A percentile compares a stretch with the other conserved stretches of the same genome.
Evolutionary conservation across 2,329 filamentous ascomycete genomes (phyloP).

Genomic region (Cercospora berteroae): DNA sequence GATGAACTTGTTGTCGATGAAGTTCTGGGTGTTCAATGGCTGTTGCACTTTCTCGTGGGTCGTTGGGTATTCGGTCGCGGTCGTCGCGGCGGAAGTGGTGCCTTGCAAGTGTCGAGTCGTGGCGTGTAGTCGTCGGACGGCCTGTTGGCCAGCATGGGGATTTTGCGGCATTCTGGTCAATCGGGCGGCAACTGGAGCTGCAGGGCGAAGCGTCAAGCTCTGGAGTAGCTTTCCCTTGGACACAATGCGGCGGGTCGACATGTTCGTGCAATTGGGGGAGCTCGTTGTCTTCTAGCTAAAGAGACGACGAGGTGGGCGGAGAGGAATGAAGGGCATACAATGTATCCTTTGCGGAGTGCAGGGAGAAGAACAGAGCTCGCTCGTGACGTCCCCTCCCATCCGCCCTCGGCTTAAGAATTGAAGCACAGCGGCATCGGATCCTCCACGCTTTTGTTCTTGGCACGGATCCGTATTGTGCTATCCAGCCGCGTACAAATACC

Average conservation of each 20-base stretch:
- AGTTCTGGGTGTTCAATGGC: constrained; percentile 73
- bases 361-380: not conserved
- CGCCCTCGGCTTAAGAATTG: constrained; percentile 11
- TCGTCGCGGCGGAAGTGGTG: constrained; percentile 50
- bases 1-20: constrained; percentile 76
- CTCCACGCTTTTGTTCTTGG: not conserved
- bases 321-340: not conserved
- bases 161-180: constrained; percentile 36
- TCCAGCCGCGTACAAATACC: not conserved
- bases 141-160: constrained; percentile 40
- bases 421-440: constrained; percentile 1
- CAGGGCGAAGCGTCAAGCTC: constrained; percentile 41
- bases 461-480: not conserved
- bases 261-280: constrained; percentile 9
- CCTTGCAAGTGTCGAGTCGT: constrained; percentile 55
- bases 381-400: not conserved
- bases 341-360: not conserved
- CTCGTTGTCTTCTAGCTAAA: constrained; percentile 20
- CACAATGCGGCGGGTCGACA: constrained; percentile 49
- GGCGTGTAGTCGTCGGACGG: constrained; percentile 52
- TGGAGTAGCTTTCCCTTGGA: constrained; percentile 41
- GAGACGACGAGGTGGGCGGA: constrained; percentile 4
- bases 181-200: constrained; percentile 38
- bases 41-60: constrained; percentile 68
- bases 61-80: constrained; percentile 62